Evolutionary conservation across 169 alveolate species (phyloP).

Genomic region (Plasmodium vinckei): DNA sequence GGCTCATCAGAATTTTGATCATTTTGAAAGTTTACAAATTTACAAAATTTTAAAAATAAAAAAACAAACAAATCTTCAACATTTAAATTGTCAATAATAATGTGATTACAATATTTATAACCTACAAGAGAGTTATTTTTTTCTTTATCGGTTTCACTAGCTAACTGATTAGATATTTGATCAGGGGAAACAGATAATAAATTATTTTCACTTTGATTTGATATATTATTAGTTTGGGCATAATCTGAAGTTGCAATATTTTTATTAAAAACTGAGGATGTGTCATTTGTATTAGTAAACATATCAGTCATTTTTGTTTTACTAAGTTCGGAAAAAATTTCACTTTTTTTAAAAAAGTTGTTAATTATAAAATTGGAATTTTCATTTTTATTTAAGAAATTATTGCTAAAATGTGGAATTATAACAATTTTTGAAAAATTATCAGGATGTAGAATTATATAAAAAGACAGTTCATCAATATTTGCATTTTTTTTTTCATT

Average conservation of each 20-base stretch:
- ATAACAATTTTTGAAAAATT: conserved; percentile 38
- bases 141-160: background rate
- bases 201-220: too few species aligned
- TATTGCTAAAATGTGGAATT: conserved; percentile 23
- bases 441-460: conserved; percentile 41
- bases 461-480: conserved; percentile 16
- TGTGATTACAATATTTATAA: background rate
- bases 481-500: too few species aligned
- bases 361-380: background rate
- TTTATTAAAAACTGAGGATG: too few species aligned
- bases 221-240: too few species aligned
- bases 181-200: too few species aligned
- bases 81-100: conserved; percentile 42
- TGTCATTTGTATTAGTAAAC: too few species aligned
- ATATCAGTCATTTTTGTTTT: too few species aligned
- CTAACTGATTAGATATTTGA: too few species aligned
- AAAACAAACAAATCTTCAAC: conserved; percentile 53
- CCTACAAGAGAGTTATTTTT: background rate
- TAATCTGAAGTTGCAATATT: too few species aligned
- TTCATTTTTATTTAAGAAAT: background rate
- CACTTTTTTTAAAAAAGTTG: background rate
- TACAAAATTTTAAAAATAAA: conserved; percentile 59
- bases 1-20: too few species aligned
- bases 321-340: background rate
- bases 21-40: conserved; percentile 23